Base-by-base conservation (phyloP, 176 grass and related monocot species). In the Aechmea fasciata region DNA sequence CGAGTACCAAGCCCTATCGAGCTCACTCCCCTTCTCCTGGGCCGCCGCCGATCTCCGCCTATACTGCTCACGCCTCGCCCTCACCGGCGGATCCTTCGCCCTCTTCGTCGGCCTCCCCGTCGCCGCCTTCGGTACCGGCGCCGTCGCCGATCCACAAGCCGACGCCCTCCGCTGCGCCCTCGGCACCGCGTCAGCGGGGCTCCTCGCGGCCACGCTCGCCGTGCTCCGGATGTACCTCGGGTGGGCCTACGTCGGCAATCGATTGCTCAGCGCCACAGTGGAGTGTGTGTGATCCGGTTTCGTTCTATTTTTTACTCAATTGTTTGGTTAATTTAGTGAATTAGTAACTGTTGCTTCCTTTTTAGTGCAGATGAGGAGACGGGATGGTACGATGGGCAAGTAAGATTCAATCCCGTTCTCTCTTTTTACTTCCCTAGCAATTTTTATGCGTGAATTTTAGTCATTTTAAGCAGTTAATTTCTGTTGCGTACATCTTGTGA, bases 301-400 rank as follows among this genome's bases (percentile, higher is more conserved):
- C 49, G 3, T 23, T 51, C 65, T 17, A n/a, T 1, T 69, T 13
- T 69, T 55, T 69, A 48, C 57, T 11, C 13, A 12, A 22, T 69
- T 23, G 17, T 13, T 47, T 48, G 23, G n/a, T 1, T 66, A 5
- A 13, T 14, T 65, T 33, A 33, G 33, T 41, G 33, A 5, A 41
- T 41, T 41, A 41, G 33, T 66, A 18, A 18, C 19, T 59, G 13
- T 59, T 59, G 33, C 19, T 59, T 20, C 52, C 52, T n/a, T 14
- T 9, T 73, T 33, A 3, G 54, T 29, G 68, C 88, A 97, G 93
- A 97, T 82, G 93, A 97, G 75, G 93, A 97, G 61, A 97, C 93
- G 1, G 93, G 93, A 48, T 97, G 93, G 93, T 97, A 97, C 20
- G 89, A 97, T 69, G 93, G 93, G 25, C 93, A 97, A 82, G 93